Evolutionary conservation across 805 yeast species (phyloP), one percentile per base, ranked within the genome.

Genomic region (Nakazawaea wickerhamii): DNA sequence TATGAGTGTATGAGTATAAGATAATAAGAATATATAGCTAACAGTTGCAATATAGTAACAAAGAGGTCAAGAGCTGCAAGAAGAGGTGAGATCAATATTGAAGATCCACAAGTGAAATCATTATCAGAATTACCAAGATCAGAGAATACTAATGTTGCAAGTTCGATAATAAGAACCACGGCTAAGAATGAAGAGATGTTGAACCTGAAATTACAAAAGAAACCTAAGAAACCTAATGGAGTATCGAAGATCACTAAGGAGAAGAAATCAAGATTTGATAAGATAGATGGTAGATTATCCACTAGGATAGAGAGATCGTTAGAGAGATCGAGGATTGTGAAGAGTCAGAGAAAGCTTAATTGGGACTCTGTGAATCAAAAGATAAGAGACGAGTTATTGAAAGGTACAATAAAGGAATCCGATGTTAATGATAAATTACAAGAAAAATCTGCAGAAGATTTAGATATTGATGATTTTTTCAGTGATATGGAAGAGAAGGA

Each of bases 31-130:
- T 3, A 13, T 19, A 13, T 5, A 27, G 26, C 36, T 38, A 31
- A 32, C 31, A 19, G 14, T 6, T 10, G n/a, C n/a, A 11, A 27
- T 10, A 2, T 18, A 43, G 73, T 79, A 21, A 80, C 87, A 15
- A 81, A 81, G 50, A 79, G 73, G 47, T 80, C 89, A 34, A 73
- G 93, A 64, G 88, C 89, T 2, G 90, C 93, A 2, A 77, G 90
- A 63, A 70, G 88, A 57, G 83, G 81, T 5, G 75, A 70, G 46
- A 59, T 64, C 11, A 63, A 55, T 3, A 70, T 64, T 15, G 66
- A 72, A 1, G 62, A 52, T 4, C 46, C 54, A 3, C 75, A 71
- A 52, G 72, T 73, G 8, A 73, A 69, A 48, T 68, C 71, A 6
- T 63, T 84, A 26, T 64, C 68, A 19, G 58, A 64, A 10, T 59